Evolutionary conservation across 345 rosid species (phyloP), one percentile per base, ranked within the genome.

Genomic region (Acer yangbiense): DNA sequence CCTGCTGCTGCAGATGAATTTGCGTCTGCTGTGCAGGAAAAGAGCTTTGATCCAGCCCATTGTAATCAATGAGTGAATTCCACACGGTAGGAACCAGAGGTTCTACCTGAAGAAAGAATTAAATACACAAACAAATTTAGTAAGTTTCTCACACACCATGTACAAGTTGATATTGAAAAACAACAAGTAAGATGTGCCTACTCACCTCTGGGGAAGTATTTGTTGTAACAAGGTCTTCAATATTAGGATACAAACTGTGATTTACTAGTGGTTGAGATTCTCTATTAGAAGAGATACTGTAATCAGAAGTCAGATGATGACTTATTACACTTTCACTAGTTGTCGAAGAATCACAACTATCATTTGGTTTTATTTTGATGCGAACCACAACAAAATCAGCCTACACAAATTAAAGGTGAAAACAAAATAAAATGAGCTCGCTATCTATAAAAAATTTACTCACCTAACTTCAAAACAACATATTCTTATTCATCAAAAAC

Each of bases 321-420:
- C 58, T 54, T 17, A 0, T 5, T 54, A 14, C 55, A 44, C 41
- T 41, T 62, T 16, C 60, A 18, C 9, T 21, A 1, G 29, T 7
- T 14, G 25, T 44, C 1, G 17, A 54, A 54, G 48, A 0, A 21
- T n/a, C 41, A 16, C 1, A 41, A 68, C 61, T 44, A 20, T 25
- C 14, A 25, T 62, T 16, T 12, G 68, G 9, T 20, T 58, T 73
- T 16, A 11, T 73, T 61, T 4, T 17, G 1, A 73, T 9, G 57
- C 68, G 68, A 62, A 55, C 63, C 14, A 73, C 6, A 23, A 73
- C 69, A 63, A 62, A 73, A 2, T 73, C 44, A n/a, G 25, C 29
- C 76, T 73, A 2, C 76, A 73, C 57, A 21, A 25, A 41, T 60
- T 13, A 0, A 62, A 62, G 57, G 43, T 29, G 11, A 25, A 62